Conservation (phyloP, 164 flowering plant genomes). For the Macadamia integrifolia region DNA sequence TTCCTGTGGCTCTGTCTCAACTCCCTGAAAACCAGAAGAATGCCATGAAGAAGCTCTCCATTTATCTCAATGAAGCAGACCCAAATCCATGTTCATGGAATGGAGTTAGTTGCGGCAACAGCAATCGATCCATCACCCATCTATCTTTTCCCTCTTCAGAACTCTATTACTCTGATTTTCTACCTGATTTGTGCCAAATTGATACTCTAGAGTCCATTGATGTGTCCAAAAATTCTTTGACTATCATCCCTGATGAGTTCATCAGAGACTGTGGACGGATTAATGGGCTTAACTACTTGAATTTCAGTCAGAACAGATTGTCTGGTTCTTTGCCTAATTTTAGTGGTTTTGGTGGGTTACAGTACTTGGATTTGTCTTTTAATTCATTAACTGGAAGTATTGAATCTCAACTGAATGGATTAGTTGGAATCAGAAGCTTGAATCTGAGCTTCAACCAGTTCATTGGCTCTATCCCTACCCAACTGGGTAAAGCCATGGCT, state of each 20-base stretch:
- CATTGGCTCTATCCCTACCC: slow-evolving; percentile 36
- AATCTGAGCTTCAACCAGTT: slow-evolving; percentile 35
- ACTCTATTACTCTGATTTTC: slow-evolving; percentile 29
- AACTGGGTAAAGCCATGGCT: slow-evolving; percentile 29
- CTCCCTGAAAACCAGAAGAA: slow-evolving; percentile 29
- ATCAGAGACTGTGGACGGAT: slow-evolving; percentile 36
- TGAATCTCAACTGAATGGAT: no score
- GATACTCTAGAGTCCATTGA: no score
- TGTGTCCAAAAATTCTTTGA: slow-evolving; percentile 42
- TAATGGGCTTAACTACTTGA: slow-evolving; percentile 36
- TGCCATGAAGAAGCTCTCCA: slow-evolving; percentile 29
- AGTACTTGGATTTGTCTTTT: no score
- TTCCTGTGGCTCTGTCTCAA: slow-evolving; percentile 22
- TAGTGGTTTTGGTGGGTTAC: no score
- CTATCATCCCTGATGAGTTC: slow-evolving; percentile 42
- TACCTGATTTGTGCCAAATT: slow-evolving; percentile 36
- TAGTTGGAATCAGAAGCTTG: no score
- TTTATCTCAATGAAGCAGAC: slow-evolving; percentile 9
- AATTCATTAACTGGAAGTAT: no score
- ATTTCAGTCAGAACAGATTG: slow-evolving; percentile 45
- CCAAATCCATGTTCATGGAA: slow-evolving; percentile 54
- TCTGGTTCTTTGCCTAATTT: no score
- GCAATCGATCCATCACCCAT: slow-evolving; percentile 19
- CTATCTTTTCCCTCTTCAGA: slow-evolving; percentile 34
- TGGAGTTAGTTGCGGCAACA: slow-evolving; percentile 35